Base-by-base conservation (phyloP, 768 basidiomycete species). In the Cyclocybe cylindracea region DNA sequence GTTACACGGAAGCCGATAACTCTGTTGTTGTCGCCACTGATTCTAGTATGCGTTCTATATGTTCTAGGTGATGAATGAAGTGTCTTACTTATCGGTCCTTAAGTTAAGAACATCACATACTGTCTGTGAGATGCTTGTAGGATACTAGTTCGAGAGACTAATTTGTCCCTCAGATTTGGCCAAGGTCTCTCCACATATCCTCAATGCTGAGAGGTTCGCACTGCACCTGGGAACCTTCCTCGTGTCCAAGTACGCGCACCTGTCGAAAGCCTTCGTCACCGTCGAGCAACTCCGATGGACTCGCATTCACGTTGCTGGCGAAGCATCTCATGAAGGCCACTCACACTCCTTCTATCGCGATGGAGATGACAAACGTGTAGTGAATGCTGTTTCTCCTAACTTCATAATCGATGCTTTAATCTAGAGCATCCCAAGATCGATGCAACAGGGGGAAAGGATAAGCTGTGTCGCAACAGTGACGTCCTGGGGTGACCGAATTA, bases 1-100 rank as follows among this genome's bases (percentile, higher is more conserved):
- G 10, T 8, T 13, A 6, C 68, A 96, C 91, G 3, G 59, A 91
- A 57, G 92, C 90, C 0, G 92, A 98, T 64, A 98, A 98, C 70
- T 80, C 80, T 2, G 83, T 87, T 8, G 79, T 97, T 8, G 92
- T 98, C 2, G 87, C 95, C 2, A 98, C 94, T 1, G 95, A 98
- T 70, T 91, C 91, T 1, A 86, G 91, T 92, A 60, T 61, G 87
- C 74, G 47, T n/a, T 37, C 33, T 39, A 3, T 19, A 48, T 16
- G n/a, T 38, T 16, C 34, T 39, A 29, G 34, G 37, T 34, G 11
- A 10, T 7, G 4, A 14, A 42, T 36, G 9, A 35, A 9, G 33
- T 9, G 10, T 18, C 10, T 14, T 53, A n/a, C 48, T 53, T 35
- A 46, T 44, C 16, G 24, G 36, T 13, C 46, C 9, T 37, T 4